Percentiles rank a stretch among this genome's conserved stretches.
Evolutionary conservation across 2,329 filamentous ascomycete species (phyloP).

Genomic region (Beauveria varroae): DNA sequence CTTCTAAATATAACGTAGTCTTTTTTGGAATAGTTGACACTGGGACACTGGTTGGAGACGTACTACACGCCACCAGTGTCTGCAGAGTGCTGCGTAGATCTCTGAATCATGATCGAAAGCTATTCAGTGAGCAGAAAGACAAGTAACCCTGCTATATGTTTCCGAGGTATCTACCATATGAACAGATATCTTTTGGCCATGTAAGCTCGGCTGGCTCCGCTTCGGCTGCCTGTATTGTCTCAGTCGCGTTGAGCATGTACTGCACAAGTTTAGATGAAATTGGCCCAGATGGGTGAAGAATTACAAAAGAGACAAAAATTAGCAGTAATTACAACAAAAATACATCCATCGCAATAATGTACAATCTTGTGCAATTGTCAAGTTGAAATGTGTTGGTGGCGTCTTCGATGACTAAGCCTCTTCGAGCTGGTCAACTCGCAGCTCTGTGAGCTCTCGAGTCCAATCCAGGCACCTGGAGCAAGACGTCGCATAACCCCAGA

Average conservation of each 20-base stretch:
- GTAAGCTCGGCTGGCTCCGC: neutral
- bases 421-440: neutral
- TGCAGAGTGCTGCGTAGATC: too few relatives aligned
- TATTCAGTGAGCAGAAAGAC: too few relatives aligned
- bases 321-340: neutral
- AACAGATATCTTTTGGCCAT: neutral
- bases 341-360: neutral
- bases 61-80: too few relatives aligned
- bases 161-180: too few relatives aligned
- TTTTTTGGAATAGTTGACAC: too few relatives aligned
- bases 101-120: too few relatives aligned
- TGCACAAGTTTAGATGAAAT: too few relatives aligned
- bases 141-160: too few relatives aligned
- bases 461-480: neutral
- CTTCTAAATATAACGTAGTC: too few relatives aligned
- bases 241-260: neutral
- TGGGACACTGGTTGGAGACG: too few relatives aligned
- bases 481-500: neutral
- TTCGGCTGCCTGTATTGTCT: neutral
- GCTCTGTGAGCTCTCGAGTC: neutral
- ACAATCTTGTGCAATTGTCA: neutral
- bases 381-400: neutral
- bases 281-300: too few relatives aligned
- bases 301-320: too few relatives aligned
- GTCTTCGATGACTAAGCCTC: slow-evolving; percentile 8